Evolutionary conservation across 1,284 basidiomycete species (phyloP), one percentile per base, ranked within the genome.

Genomic region (Sanghuangporus baumii): DNA sequence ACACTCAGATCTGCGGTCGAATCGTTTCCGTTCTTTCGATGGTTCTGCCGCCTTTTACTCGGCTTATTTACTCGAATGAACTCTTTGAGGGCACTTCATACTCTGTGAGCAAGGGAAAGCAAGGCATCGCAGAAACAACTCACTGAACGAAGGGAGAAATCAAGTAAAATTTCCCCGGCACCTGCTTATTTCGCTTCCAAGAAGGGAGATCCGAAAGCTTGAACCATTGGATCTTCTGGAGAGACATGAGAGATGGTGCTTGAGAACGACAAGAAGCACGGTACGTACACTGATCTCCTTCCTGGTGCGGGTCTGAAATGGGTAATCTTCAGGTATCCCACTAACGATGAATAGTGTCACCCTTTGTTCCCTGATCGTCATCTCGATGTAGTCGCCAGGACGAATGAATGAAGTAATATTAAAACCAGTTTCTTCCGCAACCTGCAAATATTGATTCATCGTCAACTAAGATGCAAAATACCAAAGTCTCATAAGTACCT

Each of bases 191-290:
- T 65, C 88, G 87, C 72, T 87, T 93, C 94, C 95, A 99, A 0
- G 93, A 95, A 0, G 97, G 97, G 23, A 99, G 79, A 73, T 98
- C 95, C 37, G 82, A 79, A 52, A 99, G 78, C 65, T 80, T 87
- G 74, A 98, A 98, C 97, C 97, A 99, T 71, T 96, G 90, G 69
- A 99, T 99, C 79, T 92, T 92, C 95, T 97, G 69, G 37, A 57
- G 50, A 59, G 59, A 63, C 51, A 40, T 56, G 65, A 36, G 52
- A 59, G 55, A 58, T 36, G 38, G 59, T 16, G 18, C 52, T 47
- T 16, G 11, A 50, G 57, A 50, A 16, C 54, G 38, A 38, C 26
- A 31, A 47, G 37, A 16, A 9, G 60, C 56, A 38, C 51, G 78
- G 11, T n/a, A 54, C 64, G 57, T 80, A 98, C 96, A 71, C 95